Conservation (phyloP, 306 rosid species). For the Glycyrrhiza uralensis region DNA sequence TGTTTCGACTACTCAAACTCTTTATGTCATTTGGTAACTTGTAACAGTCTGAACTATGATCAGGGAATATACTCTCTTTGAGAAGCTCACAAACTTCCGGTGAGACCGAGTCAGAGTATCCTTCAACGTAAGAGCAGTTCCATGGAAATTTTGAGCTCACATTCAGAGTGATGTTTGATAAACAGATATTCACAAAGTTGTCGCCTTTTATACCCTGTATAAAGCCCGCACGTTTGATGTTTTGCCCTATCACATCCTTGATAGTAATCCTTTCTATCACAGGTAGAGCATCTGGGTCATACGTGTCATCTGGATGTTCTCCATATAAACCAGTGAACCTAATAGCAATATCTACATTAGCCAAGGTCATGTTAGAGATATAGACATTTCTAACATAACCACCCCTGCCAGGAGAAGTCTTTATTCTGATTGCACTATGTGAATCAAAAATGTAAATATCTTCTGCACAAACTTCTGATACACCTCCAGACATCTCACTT, state of each 20-base stretch:
- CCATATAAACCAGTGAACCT: constrained; percentile 64
- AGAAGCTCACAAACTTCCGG: constrained; percentile 54
- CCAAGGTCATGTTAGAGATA: constrained; percentile 54
- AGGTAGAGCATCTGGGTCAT: constrained; percentile 57
- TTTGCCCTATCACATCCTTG: constrained; percentile 51
- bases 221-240: constrained; percentile 51
- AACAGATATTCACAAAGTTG: constrained; percentile 51
- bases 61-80: constrained; percentile 47
- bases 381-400: constrained; percentile 64
- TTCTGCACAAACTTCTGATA: constrained; percentile 64
- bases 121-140: constrained; percentile 67
- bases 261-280: constrained; percentile 50
- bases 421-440: constrained; percentile 46
- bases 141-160: constrained; percentile 50
- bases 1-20: constrained; percentile 34
- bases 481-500: constrained; percentile 90
- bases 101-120: constrained; percentile 56
- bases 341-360: constrained; percentile 51
- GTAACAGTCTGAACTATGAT: constrained; percentile 63
- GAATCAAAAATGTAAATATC: constrained; percentile 52
- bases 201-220: constrained; percentile 64
- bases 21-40: constrained; percentile 34
- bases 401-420: constrained; percentile 78
- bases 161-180: constrained; percentile 53
- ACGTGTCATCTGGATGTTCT: constrained; percentile 65